Conservation (phyloP, 2,329 filamentous ascomycete species). For the Apiospora pterosperma region DNA sequence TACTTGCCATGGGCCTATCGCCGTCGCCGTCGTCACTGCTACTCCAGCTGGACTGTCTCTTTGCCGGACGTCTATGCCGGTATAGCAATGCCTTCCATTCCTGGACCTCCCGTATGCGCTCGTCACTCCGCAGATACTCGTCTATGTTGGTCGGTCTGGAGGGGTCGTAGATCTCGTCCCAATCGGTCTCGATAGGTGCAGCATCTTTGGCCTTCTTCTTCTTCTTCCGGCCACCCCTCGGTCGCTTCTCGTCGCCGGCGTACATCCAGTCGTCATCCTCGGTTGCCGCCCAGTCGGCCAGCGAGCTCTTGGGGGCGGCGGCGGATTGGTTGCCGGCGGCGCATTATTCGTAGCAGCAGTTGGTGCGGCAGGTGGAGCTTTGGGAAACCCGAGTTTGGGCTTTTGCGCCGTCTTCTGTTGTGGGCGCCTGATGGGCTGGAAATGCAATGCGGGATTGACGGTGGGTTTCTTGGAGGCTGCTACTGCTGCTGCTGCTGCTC, state of each 20-base stretch:
- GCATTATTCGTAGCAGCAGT: constrained; percentile 24
- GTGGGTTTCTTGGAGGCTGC: constrained; percentile 52
- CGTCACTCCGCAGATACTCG: constrained; percentile 80
- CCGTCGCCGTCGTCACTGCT: constrained; percentile 31
- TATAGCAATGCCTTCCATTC: constrained; percentile 87
- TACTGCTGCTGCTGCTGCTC: constrained; percentile 46
- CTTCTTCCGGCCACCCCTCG: constrained; percentile 75
- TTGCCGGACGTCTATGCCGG: constrained; percentile 57
- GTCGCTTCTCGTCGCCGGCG: constrained; percentile 58
- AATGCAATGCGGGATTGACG: constrained; percentile 66
- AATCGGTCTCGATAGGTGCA: constrained; percentile 63
- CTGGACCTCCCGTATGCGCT: constrained; percentile 72
- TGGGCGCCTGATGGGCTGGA: constrained; percentile 75
- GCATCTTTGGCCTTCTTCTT: constrained; percentile 64
- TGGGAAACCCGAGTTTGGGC: constrained; percentile 58
- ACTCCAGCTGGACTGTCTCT: constrained; percentile 31
- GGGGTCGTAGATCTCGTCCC: constrained; percentile 90
- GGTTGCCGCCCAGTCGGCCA: constrained; percentile 77
- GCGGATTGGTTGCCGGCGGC: constrained; percentile 31
- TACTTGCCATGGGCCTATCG: constrained; percentile 22
- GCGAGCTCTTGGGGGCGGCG: constrained; percentile 58
- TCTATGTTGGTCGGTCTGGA: constrained; percentile 78
- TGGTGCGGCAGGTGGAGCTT: constrained; percentile 30
- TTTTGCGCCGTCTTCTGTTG: constrained; percentile 58
- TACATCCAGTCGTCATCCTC: constrained; percentile 82